Evolutionary conservation across 23 red algal species (phyloP).

Genomic region (Gracilaria gracilis): DNA sequence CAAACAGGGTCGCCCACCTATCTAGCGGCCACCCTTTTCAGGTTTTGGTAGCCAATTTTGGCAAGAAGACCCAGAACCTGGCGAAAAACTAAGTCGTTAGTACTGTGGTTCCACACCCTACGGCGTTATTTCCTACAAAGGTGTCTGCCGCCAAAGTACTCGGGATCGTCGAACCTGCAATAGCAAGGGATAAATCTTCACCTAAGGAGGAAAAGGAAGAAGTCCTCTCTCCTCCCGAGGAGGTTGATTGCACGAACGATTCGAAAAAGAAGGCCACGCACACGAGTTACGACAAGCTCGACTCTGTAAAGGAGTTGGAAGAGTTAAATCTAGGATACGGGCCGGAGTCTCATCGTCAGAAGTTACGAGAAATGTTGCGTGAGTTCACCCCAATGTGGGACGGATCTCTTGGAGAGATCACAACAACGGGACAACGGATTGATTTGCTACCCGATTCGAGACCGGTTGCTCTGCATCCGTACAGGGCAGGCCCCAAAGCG

Average conservation of each 20-base stretch:
- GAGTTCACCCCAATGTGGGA: neutral
- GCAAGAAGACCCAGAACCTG: neutral
- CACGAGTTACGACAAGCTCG: neutral
- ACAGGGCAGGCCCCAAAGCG: neutral
- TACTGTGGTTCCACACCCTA: no score
- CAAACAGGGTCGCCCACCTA: neutral
- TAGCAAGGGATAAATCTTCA: no score
- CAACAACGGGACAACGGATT: slow-evolving; percentile 6
- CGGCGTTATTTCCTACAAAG: no score
- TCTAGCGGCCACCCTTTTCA: neutral
- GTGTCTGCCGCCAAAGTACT: no score
- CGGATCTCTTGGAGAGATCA: slow-evolving; percentile 11
- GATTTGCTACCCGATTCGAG: neutral
- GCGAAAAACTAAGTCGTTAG: no score
- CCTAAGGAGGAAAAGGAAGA: no score
- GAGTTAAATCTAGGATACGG: no score
- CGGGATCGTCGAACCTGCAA: no score
- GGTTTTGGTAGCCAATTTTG: neutral
- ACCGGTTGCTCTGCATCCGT: neutral
- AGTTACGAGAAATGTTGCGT: slow-evolving; percentile 12
- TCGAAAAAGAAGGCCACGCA: neutral
- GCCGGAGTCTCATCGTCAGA: neutral
- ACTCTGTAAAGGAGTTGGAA: neutral
- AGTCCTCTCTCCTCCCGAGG: no score
- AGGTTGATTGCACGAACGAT: neutral